Evolutionary conservation across 164 flowering plant species (phyloP), one percentile per base, ranked within the genome.

Genomic region (Santalum album): DNA sequence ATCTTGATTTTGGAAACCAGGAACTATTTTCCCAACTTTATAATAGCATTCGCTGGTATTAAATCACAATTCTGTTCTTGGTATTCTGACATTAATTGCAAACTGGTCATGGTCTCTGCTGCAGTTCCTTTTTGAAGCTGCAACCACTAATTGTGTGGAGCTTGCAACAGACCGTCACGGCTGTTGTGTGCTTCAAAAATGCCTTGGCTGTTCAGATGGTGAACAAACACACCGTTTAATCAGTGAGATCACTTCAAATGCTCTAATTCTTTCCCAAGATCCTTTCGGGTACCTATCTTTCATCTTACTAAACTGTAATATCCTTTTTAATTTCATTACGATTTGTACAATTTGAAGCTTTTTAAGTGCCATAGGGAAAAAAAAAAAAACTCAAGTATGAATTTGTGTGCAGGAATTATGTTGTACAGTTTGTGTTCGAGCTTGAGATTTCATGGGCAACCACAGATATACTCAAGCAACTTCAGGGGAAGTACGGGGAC

Each of bases 331-430:
- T n/a, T n/a, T n/a, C n/a, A n/a, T n/a, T n/a, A n/a, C n/a, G n/a
- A n/a, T n/a, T n/a, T n/a, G n/a, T n/a, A n/a, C n/a, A n/a, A n/a
- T 3, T 29, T 29, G 34, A 29, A 29, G 9, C 34, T 9, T 29
- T 4, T 29, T 4, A 9, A 3, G 6, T 29, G 34, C 9, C 6
- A 3, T 29, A 9, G 9, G 9, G 34, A 29, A 29, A n/a, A n/a
- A n/a, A n/a, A n/a, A n/a, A n/a, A n/a, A n/a, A n/a, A n/a, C n/a
- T n/a, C n/a, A n/a, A n/a, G n/a, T n/a, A n/a, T n/a, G n/a, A n/a
- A n/a, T n/a, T n/a, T n/a, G n/a, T n/a, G n/a, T n/a, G 62, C 85
- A 84, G 91, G 69, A 84, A 84, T 60, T 84, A 84, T 69, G 91
- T 80, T 15, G 82, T 84, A 54, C 91, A 84, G 64, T 75, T 32